A percentile compares a stretch with the other conserved stretches of the same genome.
These are phyloP conservation scores for Cyberlindnera nakhonratchasimensis DNA, from an alignment of 805 yeast genomes.

Conservation along the genomic window DNA sequence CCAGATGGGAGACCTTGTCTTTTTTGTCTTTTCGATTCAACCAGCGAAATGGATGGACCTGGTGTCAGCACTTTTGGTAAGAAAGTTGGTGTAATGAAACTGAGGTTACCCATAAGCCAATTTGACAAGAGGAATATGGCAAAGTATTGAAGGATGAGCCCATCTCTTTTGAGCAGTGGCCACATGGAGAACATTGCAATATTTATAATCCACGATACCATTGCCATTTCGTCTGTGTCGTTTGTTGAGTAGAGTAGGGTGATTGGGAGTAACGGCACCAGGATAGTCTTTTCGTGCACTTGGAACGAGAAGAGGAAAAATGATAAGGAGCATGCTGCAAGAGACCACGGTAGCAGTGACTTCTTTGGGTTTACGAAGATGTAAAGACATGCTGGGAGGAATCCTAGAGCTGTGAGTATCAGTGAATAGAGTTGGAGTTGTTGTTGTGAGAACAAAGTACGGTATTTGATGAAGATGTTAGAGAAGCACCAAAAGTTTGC, in stretches of 20 bases:
- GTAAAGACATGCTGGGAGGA: constrained; percentile 53
- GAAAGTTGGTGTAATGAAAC: constrained; percentile 46
- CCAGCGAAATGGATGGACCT: constrained; percentile 39
- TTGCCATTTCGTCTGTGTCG: constrained; percentile 58
- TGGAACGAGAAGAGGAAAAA: constrained; percentile 91
- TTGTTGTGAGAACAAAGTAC: constrained; percentile 45
- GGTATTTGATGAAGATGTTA: constrained; percentile 73
- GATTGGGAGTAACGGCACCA: constrained; percentile 84
- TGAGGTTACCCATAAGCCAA: constrained; percentile 71
- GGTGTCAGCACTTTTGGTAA: constrained; percentile 41
- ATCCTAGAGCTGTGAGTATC: constrained; percentile 45
- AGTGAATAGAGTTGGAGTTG: constrained; percentile 61
- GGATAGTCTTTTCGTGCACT: constrained; percentile 91
- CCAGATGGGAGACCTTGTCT: constrained; percentile 46
- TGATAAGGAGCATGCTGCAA: constrained; percentile 80
- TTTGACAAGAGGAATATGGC: constrained; percentile 61
- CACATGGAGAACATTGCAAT: constrained; percentile 81
- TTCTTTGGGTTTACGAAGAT: constrained; percentile 52
- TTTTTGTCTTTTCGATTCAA: constrained; percentile 32
- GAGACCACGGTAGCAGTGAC: constrained; percentile 60
- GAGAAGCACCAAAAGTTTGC: constrained; percentile 98
- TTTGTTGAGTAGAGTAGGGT: constrained; percentile 56
- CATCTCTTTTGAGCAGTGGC: constrained; percentile 81
- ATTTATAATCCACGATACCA: constrained; percentile 85
- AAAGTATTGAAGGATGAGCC: constrained; percentile 66